These are phyloP conservation scores for Boletus subparvulus DNA, from an alignment of 768 basidiomycete species.

Conservation along the genomic window DNA sequence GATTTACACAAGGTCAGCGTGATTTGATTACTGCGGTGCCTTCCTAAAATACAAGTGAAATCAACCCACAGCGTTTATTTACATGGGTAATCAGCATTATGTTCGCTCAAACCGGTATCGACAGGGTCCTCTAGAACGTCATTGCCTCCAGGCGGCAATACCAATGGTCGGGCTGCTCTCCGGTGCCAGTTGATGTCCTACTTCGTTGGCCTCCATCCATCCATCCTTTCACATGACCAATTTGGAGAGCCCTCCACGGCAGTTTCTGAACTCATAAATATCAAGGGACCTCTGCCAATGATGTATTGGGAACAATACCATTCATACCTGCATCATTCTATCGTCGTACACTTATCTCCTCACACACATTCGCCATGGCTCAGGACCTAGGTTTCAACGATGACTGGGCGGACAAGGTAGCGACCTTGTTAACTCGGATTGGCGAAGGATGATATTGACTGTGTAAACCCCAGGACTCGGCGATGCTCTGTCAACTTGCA, in stretches of 20 bases:
- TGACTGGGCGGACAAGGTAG: conserved; percentile 14
- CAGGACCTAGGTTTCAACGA: neutral
- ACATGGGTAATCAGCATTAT: neutral
- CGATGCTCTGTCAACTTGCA: neutral
- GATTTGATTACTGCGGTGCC: conserved; percentile 1
- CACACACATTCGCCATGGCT: conserved; percentile 13
- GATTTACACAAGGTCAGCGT: neutral
- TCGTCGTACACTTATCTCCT: neutral
- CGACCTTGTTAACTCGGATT: neutral
- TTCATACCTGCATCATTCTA: neutral
- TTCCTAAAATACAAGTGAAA: conserved; percentile 7
- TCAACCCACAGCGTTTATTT: conserved; percentile 3
- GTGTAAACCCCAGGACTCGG: conserved; percentile 5
- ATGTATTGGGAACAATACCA: conserved; percentile 3
- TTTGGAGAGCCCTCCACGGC: conserved; percentile 22
- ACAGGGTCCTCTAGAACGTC: conserved; percentile 8
- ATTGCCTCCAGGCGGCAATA: conserved; percentile 9
- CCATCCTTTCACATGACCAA: conserved; percentile 15
- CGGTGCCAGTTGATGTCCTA: conserved; percentile 9
- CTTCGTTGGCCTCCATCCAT: conserved; percentile 14
- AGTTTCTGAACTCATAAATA: conserved; percentile 20
- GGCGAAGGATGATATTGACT: conserved; percentile 2
- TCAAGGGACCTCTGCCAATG: neutral
- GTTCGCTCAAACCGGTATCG: conserved; percentile 6
- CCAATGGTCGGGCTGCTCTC: conserved; percentile 13